Base-by-base conservation (phyloP, 2,329 filamentous ascomycete species). In the Kalmusia sp. region DNA sequence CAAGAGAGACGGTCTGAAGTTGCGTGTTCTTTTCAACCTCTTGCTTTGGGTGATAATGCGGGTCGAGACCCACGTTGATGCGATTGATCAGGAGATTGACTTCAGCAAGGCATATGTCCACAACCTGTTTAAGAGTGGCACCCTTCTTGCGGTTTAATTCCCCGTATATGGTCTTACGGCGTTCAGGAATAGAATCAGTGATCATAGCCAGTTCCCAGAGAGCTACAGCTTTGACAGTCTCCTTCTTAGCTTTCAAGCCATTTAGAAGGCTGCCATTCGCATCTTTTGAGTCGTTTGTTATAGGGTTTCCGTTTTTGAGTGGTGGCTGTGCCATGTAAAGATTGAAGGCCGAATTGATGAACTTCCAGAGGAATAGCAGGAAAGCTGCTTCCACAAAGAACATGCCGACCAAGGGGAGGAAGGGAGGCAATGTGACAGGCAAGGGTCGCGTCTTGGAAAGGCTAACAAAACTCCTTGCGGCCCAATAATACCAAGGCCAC, bases 121-220 rank as follows among this genome's bases (percentile, higher is more conserved):
- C 87, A 41, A 96, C 82, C 64, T 96, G 92, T 7, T 87, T 86
- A 91, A 92, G 96, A 61, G 90, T 88, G 1, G 91, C 84, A 0
- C 89, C 91, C 38, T 88, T 89, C 49, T 86, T 85, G 55, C 92
- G 89, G 62, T 96, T 91, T 56, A 96, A 90, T 63, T 98, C 93
- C 52, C 87, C 86, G 74, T 91, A 97, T 50, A 98, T 91, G 17
- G 86, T 85, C 72, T 89, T 90, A 47, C 93, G 85, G 28, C 92
- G 87, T n/a, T 86, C 82, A 14, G 87, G 82, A 58, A 90, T 93
- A 49, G 86, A 83, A 51, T 89, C 84, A 31, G 90, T 87, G 62
- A 97, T 96, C 51, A 91, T 82, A 25, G 87, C 86, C 24, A 97
- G 80, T 69, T 98, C 93, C 93, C 93, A 96, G 74, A 96, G 89